Evolutionary conservation across 176 grass and related monocot genomes (phyloP).

Genomic region (Avena eriantha): DNA sequence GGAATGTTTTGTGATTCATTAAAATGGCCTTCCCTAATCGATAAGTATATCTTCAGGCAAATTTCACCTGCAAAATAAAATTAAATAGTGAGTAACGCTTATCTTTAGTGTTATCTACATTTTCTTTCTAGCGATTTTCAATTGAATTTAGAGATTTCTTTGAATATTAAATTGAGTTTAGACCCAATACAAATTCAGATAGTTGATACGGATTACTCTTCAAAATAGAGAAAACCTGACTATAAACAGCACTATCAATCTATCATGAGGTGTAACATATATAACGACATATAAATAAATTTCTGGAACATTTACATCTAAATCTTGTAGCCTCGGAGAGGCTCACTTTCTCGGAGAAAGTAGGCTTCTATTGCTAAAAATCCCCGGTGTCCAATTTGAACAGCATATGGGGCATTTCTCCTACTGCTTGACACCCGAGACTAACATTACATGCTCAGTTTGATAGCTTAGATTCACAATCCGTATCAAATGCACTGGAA

Average conservation of each 20-base stretch:
- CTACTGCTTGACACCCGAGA: neutral
- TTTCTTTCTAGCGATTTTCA: neutral
- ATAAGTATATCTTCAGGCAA: slow-evolving; percentile 61
- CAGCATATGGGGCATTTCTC: slow-evolving; percentile 6
- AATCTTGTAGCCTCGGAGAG: neutral
- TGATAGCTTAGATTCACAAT: neutral
- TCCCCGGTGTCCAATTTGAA: neutral
- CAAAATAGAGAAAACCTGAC: neutral
- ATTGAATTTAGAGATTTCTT: neutral
- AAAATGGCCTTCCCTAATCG: slow-evolving; percentile 42
- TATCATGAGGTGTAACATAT: neutral
- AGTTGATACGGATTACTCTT: neutral
- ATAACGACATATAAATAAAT: no score
- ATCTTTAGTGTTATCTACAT: neutral
- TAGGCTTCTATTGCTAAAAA: neutral
- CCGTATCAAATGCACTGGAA: neutral
- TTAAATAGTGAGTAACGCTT: slow-evolving; percentile 9
- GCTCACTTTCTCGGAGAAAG: neutral
- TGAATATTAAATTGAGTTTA: neutral
- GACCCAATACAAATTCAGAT: neutral
- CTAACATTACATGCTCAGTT: neutral
- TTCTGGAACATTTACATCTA: neutral
- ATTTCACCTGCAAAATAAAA: slow-evolving; percentile 74
- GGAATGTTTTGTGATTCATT: slow-evolving; percentile 26
- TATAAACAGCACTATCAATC: no score